phyloP scores from a whole-genome alignment of 345 rosid genomes.

The Ceriops zippeliana region DNA sequence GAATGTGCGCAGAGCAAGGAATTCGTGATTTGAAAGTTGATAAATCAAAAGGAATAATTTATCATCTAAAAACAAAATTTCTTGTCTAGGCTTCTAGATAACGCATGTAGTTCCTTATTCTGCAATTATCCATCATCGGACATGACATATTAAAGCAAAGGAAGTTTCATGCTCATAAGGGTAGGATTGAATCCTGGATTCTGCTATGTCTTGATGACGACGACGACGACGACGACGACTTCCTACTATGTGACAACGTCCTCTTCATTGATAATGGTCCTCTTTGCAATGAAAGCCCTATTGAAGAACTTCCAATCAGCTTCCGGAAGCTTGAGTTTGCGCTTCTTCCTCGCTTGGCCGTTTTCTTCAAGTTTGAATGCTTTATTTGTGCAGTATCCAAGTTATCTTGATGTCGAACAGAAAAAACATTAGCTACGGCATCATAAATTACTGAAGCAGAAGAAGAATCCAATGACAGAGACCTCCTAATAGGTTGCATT shows the following conservation, averaged over 20 bases:
- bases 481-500: constrained; percentile 43
- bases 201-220: constrained; percentile 30
- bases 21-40: too few relatives aligned
- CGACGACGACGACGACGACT: constrained; percentile 23
- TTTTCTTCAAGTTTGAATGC: constrained; percentile 19
- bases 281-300: constrained; percentile 35
- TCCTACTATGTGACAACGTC: constrained; percentile 33
- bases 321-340: constrained; percentile 28
- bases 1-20: too few relatives aligned
- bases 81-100: too few relatives aligned
- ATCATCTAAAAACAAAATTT: too few relatives aligned
- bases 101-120: neutral
- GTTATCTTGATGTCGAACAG: constrained; percentile 10
- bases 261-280: constrained; percentile 40
- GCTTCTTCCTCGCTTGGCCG: constrained; percentile 10
- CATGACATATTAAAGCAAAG: neutral
- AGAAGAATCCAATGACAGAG: constrained; percentile 47
- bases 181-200: constrained; percentile 26
- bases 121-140: neutral
- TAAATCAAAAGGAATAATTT: too few relatives aligned
- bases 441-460: constrained; percentile 25
- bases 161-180: constrained; percentile 11
- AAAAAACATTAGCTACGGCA: constrained; percentile 11
- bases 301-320: constrained; percentile 33
- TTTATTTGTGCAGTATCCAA: constrained; percentile 10